Percentiles rank a stretch among this genome's conserved stretches.
phyloP scores from a whole-genome alignment of 2,329 filamentous ascomycete species.

The Neofusicoccum ribis region DNA sequence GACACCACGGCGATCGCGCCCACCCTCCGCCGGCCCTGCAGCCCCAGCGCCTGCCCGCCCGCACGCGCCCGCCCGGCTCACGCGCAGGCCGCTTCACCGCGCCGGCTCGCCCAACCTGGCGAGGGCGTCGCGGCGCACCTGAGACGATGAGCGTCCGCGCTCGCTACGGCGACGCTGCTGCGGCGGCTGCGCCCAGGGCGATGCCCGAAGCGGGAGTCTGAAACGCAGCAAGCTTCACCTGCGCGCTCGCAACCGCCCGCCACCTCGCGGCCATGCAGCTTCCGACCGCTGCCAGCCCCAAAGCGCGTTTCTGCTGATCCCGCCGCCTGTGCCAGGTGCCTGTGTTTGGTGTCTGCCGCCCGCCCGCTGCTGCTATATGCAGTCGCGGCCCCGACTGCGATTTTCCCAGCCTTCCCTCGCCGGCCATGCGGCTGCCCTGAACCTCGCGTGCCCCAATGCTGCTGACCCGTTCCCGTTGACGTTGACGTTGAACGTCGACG shows the following conservation, averaged over 20 bases:
- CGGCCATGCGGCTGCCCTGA: slow-evolving; percentile 5
- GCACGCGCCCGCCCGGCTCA: background rate
- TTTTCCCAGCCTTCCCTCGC: slow-evolving; percentile 2
- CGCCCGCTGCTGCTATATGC: background rate
- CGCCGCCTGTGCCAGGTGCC: background rate
- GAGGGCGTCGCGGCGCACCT: slow-evolving; percentile 8
- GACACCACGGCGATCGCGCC: background rate
- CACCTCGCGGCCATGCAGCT: slow-evolving; percentile 3
- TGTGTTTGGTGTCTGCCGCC: background rate
- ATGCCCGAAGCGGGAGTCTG: slow-evolving; percentile 10
- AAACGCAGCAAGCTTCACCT: slow-evolving; percentile 17
- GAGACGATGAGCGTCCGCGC: slow-evolving; percentile 14
- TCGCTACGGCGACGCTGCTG: slow-evolving; percentile 4
- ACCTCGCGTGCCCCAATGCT: slow-evolving; percentile 25
- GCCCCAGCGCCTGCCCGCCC: background rate
- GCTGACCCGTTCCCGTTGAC: slow-evolving; percentile 30
- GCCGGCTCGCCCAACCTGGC: background rate
- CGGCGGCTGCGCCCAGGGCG: slow-evolving; percentile 6
- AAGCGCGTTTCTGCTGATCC: slow-evolving; percentile 12
- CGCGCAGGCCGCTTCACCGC: background rate
- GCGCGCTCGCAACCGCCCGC: slow-evolving; percentile 8
- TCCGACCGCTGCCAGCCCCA: background rate
- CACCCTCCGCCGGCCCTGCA: too few relatives aligned
- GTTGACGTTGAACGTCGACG: slow-evolving; percentile 16
- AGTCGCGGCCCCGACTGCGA: background rate